Conservation (phyloP, 2,329 filamentous ascomycete species). For the Bipolaris oryzae region DNA sequence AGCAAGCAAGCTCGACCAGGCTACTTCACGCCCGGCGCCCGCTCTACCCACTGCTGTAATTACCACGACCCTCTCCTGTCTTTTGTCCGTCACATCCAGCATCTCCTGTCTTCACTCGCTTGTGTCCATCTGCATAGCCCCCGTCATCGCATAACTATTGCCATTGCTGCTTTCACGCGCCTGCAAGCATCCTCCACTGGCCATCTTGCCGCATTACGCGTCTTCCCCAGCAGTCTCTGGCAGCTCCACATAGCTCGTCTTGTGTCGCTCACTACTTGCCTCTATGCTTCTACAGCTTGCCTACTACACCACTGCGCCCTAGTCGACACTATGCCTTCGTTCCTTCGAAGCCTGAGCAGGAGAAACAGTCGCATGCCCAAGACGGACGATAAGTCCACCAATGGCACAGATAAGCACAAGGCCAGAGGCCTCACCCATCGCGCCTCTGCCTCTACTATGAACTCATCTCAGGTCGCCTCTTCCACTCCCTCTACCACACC, state of each 20-base stretch:
- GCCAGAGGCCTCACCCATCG: slow-evolving; percentile 54
- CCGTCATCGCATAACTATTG: slow-evolving; percentile 21
- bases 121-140: slow-evolving; percentile 23
- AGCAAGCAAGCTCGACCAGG: slow-evolving; percentile 14
- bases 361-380: slow-evolving; percentile 72
- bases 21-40: slow-evolving; percentile 15
- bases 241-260: slow-evolving; percentile 17
- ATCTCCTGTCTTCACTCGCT: slow-evolving; percentile 32
- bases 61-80: slow-evolving; percentile 3
- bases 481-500: slow-evolving; percentile 69
- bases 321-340: slow-evolving; percentile 57
- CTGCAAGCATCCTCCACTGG: slow-evolving; percentile 20
- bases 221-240: slow-evolving; percentile 20
- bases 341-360: slow-evolving; percentile 77
- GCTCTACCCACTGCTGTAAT: slow-evolving; percentile 11
- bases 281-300: slow-evolving; percentile 23
- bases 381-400: slow-evolving; percentile 21
- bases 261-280: slow-evolving; percentile 21
- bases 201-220: slow-evolving; percentile 35
- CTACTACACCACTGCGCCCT: slow-evolving; percentile 13
- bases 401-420: slow-evolving; percentile 26
- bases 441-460: slow-evolving; percentile 66
- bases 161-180: slow-evolving; percentile 26
- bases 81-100: slow-evolving; percentile 17
- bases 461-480: slow-evolving; percentile 65